Evolutionary conservation across 768 basidiomycete genomes (phyloP), one percentile per base, ranked within the genome.

Genomic region (Xanthoconium stramineum): DNA sequence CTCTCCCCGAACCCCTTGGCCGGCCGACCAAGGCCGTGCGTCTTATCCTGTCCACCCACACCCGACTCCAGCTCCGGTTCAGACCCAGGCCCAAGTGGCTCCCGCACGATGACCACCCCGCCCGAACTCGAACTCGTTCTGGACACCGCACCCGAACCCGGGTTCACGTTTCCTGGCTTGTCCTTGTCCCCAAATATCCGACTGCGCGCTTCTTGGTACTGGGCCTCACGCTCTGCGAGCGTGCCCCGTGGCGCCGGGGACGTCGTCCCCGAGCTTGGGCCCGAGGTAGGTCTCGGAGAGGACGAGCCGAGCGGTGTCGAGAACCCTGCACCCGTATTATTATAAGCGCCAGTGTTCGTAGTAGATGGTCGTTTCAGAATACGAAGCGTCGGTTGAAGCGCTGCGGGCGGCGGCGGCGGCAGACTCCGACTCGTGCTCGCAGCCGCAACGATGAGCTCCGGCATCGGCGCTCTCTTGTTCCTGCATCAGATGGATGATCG

Each of bases 171-270:
- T n/a, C n/a, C n/a, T n/a, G n/a, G n/a, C n/a, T n/a, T n/a, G n/a
- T n/a, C 57, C 29, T 63, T 58, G 17, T 60, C 61, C 5, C 84
- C 83, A 57, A 91, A 91, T 50, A 91, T 91, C 20, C 89, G 78
- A 52, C 85, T 82, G 29, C 89, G 74, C 3, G 89, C 88, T 19
- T 83, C 86, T 53, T 85, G 80, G 67, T 91, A 91, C 52, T 83
- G 79, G 17, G 82, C 85, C 66, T 89, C 88, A 40, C 88, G 80
- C 53, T 88, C 85, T 35, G 83, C 79, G 4, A 88, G 72, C 10
- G 75, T 57, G 12, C 68, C 63, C 40, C 74, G 56, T 24, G 65
- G 60, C 15, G 62, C 56, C 0, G 65, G 58, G 13, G 65, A 55
- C 2, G 68, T 24, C 5, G 14, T 35, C 17, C 61, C 64, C 6